These are phyloP conservation scores for Scenedesmus sp. DNA, from an alignment of 163 green algal species.

Conservation along the genomic window DNA sequence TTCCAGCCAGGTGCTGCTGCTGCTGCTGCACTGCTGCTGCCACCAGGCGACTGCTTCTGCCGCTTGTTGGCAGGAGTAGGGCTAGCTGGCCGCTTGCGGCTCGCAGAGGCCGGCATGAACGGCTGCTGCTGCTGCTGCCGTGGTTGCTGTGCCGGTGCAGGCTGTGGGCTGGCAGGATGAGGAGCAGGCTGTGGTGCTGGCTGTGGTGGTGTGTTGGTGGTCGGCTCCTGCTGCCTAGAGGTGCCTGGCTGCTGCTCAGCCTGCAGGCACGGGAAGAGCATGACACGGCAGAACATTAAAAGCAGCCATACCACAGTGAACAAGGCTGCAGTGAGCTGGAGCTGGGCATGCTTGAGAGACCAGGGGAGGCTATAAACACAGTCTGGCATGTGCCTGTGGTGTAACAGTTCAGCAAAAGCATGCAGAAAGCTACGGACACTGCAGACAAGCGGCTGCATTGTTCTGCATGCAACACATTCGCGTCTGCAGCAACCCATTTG, in stretches of 20 bases:
- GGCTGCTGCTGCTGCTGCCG: constrained; percentile 28
- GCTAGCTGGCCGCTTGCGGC: not conserved
- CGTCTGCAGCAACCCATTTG: no score
- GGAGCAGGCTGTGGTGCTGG: not conserved
- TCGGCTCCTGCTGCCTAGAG: constrained; percentile 20
- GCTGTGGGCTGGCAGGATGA: not conserved
- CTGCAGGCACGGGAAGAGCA: no score
- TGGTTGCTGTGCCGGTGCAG: not conserved
- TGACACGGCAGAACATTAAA: not conserved
- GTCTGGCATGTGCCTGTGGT: no score
- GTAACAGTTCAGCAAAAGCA: no score
- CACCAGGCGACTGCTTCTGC: constrained; percentile 14
- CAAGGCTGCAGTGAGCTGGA: not conserved
- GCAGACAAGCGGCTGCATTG: no score
- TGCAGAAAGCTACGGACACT: no score
- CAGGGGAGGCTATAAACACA: no score
- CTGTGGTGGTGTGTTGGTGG: not conserved
- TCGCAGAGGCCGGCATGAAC: constrained; percentile 1
- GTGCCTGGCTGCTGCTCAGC: not conserved
- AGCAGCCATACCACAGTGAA: not conserved
- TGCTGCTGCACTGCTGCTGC: constrained; percentile 20
- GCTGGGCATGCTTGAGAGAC: not conserved
- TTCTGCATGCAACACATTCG: no score
- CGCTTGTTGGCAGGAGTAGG: not conserved
- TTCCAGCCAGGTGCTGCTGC: not conserved